These are phyloP conservation scores for Dendrocalamus sinicus DNA, from an alignment of 176 grass and related monocot genomes.

Conservation along the genomic window DNA sequence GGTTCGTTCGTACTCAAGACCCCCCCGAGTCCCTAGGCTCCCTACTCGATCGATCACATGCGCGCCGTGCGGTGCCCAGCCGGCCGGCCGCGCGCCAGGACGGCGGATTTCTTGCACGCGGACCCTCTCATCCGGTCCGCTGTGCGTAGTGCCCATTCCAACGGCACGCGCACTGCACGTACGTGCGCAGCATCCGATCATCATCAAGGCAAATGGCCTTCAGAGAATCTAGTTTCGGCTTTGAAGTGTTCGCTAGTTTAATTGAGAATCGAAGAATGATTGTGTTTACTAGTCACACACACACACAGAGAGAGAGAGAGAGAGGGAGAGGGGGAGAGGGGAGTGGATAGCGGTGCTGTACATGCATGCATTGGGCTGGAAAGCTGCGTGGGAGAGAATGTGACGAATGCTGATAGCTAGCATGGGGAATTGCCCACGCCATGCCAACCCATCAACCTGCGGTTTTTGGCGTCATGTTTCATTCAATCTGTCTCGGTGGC, in stretches of 20 bases:
- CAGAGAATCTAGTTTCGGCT: not conserved
- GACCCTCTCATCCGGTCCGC: not conserved
- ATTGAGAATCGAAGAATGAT: not conserved
- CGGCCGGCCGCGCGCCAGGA: not conserved
- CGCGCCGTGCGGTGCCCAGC: too few relatives aligned
- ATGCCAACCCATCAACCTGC: slow-evolving; percentile 27
- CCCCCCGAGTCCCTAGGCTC: too few relatives aligned
- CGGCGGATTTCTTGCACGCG: not conserved
- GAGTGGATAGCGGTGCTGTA: not conserved
- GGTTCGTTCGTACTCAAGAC: not conserved
- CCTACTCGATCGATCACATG: not conserved
- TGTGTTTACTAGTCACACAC: too few relatives aligned
- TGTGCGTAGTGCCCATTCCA: not conserved
- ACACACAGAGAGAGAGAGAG: too few relatives aligned
- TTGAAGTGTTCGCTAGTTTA: not conserved
- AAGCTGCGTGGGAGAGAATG: slow-evolving; percentile 24
- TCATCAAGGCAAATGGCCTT: not conserved
- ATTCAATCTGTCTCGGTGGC: slow-evolving; percentile 35
- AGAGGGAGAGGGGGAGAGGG: fast-evolving
- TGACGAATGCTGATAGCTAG: not conserved
- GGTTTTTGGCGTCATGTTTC: not conserved
- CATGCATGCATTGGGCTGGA: not conserved
- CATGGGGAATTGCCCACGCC: not conserved
- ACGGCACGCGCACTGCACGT: too few relatives aligned
- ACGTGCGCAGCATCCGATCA: not conserved